These are phyloP conservation scores for Telopea speciosissima DNA, from an alignment of 177 flowering plant species.

Conservation along the genomic window DNA sequence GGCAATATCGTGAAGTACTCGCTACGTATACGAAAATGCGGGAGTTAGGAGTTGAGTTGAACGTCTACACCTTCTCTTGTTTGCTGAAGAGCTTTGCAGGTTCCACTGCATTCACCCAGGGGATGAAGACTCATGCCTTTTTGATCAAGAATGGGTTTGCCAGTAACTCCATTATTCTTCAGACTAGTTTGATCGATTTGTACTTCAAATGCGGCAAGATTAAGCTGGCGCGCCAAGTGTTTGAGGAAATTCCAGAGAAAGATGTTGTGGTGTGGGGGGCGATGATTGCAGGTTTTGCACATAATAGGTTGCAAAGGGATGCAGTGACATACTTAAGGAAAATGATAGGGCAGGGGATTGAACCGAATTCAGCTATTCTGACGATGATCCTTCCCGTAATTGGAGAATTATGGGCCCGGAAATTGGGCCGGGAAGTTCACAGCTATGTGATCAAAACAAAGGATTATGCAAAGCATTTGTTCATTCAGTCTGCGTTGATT, in stretches of 20 bases:
- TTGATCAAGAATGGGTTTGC: conserved; percentile 68
- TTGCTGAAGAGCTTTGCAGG: conserved; percentile 81
- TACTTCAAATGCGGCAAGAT: conserved; percentile 78
- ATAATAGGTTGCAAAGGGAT: conserved; percentile 53
- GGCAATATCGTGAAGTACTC: conserved; percentile 31
- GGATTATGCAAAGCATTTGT: conserved; percentile 39
- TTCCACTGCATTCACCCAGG: conserved; percentile 44
- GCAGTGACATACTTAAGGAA: conserved; percentile 51
- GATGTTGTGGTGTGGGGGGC: conserved; percentile 88
- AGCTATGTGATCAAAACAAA: conserved; percentile 55
- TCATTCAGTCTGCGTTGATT: conserved; percentile 60
- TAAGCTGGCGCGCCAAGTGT: conserved; percentile 52
- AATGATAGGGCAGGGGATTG: conserved; percentile 58
- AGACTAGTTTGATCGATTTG: conserved; percentile 77
- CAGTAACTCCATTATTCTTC: conserved; percentile 29
- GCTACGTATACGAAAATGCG: conserved; percentile 48
- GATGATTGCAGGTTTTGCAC: conserved; percentile 78
- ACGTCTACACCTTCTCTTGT: conserved; percentile 63
- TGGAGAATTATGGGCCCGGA: conserved; percentile 50
- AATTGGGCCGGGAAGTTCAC: conserved; percentile 70
- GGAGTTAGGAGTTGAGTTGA: conserved; percentile 53
- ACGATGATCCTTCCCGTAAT: conserved; percentile 64
- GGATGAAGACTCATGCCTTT: conserved; percentile 58
- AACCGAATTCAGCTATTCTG: conserved; percentile 61
- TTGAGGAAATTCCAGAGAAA: conserved; percentile 50